Percentiles rank a stretch among this genome's conserved stretches.
Conservation (phyloP, 202 grass and related monocot genomes). For the Setaria viridis region DNA sequence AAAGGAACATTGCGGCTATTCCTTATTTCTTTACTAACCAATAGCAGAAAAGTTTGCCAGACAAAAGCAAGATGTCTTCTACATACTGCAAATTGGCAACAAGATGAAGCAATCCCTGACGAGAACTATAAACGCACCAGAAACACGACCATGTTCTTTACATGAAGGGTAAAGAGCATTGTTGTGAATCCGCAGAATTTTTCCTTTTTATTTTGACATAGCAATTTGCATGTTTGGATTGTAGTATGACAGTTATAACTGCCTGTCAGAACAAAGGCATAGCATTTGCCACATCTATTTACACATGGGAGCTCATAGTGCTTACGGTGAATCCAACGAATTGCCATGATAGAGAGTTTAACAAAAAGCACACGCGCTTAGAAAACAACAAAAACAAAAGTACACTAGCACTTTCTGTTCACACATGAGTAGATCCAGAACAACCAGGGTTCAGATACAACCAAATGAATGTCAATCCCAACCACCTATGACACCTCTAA, state of each 20-base stretch:
- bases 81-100: neutral
- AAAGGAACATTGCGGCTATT: too few species aligned
- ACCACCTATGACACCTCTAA: neutral
- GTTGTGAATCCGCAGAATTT: neutral
- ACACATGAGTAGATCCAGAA: neutral
- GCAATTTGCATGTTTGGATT: too few species aligned
- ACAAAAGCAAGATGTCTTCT: neutral
- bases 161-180: too few species aligned
- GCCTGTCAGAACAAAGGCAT: neutral
- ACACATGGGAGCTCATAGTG: neutral
- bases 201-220: neutral
- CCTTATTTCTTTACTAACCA: too few species aligned
- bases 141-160: neutral
- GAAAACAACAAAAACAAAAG: neutral
- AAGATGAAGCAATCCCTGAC: neutral
- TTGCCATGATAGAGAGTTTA: neutral
- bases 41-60: neutral
- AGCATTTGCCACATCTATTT: neutral
- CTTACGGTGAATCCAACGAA: neutral
- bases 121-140: neutral
- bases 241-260: neutral
- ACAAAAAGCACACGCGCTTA: neutral
- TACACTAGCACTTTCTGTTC: neutral
- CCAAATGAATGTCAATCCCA: neutral
- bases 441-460: neutral